These are phyloP conservation scores for Ustilago esculenta DNA, from an alignment of 1,284 basidiomycete species.

Conservation along the genomic window DNA sequence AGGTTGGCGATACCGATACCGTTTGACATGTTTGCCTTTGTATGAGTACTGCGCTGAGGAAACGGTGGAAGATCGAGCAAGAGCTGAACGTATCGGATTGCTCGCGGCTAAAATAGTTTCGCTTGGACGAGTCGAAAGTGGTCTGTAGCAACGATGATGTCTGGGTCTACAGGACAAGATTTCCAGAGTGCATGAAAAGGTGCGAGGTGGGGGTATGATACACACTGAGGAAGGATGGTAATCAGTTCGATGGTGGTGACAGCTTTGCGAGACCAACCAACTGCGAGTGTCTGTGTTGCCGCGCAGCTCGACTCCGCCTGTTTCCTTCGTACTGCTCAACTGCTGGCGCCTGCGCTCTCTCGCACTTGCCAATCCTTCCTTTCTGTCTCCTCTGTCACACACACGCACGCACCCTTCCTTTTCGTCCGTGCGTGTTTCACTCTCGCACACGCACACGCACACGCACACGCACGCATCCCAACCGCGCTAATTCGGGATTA, in stretches of 20 bases:
- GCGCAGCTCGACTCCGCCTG: no score
- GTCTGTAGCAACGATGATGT: no score
- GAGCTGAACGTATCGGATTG: no score
- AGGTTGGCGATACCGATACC: constrained; percentile 80
- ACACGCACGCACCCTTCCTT: constrained; percentile 8
- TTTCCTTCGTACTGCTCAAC: no score
- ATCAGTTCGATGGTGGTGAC: no score
- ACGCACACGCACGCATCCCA: background rate
- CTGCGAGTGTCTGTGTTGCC: no score
- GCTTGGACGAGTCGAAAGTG: background rate
- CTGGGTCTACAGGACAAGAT: no score
- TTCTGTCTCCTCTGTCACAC: background rate
- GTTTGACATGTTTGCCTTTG: constrained; percentile 40
- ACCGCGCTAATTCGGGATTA: background rate
- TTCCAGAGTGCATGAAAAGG: no score
- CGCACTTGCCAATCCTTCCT: background rate
- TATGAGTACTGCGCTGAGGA: background rate
- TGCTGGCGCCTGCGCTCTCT: background rate
- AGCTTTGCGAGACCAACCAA: no score
- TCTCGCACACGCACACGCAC: background rate
- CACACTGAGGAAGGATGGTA: no score
- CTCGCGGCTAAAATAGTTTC: no score
- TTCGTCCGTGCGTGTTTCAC: constrained; percentile 43
- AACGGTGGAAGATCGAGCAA: background rate
- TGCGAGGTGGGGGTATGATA: no score